Evolutionary conservation across 495 filamentous ascomycete species (phyloP).

Genomic region (Aspergillus biplanus): DNA sequence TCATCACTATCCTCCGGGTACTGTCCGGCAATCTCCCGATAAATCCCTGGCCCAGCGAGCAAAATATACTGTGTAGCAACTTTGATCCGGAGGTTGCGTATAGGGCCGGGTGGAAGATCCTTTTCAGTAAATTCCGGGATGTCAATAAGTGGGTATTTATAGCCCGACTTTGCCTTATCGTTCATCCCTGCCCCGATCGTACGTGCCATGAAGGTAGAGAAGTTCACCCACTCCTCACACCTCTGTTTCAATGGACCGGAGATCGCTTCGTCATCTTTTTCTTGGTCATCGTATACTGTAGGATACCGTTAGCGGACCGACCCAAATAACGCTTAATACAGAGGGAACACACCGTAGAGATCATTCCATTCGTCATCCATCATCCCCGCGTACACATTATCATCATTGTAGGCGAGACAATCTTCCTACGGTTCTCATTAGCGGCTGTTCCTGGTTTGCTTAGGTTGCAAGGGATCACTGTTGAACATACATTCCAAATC

Average conservation of each 20-base stretch:
- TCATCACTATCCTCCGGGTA: not conserved
- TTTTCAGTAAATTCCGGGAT: not conserved
- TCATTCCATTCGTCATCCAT: not conserved
- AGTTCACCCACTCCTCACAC: not conserved
- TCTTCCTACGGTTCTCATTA: not conserved
- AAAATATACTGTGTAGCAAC: not conserved
- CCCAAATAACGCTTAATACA: too few relatives aligned
- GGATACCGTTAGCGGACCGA: not conserved
- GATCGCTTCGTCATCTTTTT: not conserved
- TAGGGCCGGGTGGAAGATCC: not conserved
- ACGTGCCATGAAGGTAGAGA: not conserved
- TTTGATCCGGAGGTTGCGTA: not conserved
- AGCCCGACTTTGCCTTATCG: not conserved
- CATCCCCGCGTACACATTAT: too few relatives aligned
- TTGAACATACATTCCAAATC: not conserved
- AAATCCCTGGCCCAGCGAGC: not conserved
- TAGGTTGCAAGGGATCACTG: too few relatives aligned
- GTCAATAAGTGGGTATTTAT: not conserved
- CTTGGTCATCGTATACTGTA: not conserved
- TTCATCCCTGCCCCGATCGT: not conserved
- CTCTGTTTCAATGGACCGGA: not conserved
- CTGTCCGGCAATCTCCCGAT: not conserved
- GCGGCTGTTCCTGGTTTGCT: too few relatives aligned
- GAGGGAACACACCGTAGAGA: not conserved
- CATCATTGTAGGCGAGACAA: not conserved